Evolutionary conservation across 192 early-diverging fungal species (phyloP).

Genomic region (Podila clonocystis): DNA sequence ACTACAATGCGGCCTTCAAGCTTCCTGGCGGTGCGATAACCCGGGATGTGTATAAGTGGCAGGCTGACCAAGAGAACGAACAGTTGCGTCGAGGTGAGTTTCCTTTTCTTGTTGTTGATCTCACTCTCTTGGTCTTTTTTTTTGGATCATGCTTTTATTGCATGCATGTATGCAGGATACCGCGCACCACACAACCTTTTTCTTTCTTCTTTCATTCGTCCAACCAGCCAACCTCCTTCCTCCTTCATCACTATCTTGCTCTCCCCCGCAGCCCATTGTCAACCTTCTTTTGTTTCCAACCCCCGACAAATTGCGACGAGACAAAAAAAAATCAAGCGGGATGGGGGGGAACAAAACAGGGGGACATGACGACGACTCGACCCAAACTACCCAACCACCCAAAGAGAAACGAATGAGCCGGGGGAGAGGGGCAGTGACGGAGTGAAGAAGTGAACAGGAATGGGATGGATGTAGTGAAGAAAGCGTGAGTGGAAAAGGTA

Average conservation of each 20-base stretch:
- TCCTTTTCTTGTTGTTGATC: too few relatives aligned
- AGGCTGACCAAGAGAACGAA: conserved; percentile 71
- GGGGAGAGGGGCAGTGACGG: too few relatives aligned
- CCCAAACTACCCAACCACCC: too few relatives aligned
- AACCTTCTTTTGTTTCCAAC: background rate
- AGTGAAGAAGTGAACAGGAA: too few relatives aligned
- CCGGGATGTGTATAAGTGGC: conserved; percentile 91
- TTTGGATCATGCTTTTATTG: too few relatives aligned
- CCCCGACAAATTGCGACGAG: background rate
- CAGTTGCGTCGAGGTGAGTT: conserved; percentile 50
- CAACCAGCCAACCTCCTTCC: background rate
- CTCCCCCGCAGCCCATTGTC: background rate
- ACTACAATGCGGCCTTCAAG: conserved; percentile 56
- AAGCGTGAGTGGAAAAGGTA: too few relatives aligned
- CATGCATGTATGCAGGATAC: background rate
- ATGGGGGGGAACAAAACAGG: too few relatives aligned
- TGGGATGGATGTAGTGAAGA: too few relatives aligned
- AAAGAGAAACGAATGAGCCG: too few relatives aligned
- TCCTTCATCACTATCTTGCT: background rate
- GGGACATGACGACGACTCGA: too few relatives aligned
- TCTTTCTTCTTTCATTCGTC: background rate
- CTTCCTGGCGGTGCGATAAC: conserved; percentile 83
- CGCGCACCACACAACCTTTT: background rate
- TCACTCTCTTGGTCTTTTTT: too few relatives aligned
- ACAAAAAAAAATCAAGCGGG: background rate